Evolutionary conservation across 192 early-diverging fungal genomes (phyloP).

Genomic region (Coemansia aciculifera): DNA sequence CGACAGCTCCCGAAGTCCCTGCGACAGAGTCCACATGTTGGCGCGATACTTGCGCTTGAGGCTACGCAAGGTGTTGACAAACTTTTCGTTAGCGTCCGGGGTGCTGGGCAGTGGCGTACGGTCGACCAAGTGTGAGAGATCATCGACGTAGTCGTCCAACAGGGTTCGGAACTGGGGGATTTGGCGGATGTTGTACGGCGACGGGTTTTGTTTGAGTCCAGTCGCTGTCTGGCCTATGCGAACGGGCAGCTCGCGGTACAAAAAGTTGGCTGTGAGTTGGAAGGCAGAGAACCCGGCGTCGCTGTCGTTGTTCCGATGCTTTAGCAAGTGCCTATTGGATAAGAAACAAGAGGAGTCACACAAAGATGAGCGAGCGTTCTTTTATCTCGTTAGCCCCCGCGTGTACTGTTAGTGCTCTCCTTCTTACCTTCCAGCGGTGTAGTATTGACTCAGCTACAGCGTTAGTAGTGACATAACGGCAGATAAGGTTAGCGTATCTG

Average conservation of each 20-base stretch:
- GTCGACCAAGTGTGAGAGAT: conserved; percentile 50
- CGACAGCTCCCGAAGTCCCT: conserved; percentile 49
- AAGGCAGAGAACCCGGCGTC: conserved; percentile 44
- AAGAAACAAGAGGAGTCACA: neutral
- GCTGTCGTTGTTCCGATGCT: conserved; percentile 44
- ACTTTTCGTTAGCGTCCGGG: conserved; percentile 41
- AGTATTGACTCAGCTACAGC: conserved; percentile 51
- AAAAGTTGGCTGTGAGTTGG: conserved; percentile 55
- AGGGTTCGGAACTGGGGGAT: conserved; percentile 54
- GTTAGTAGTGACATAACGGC: neutral
- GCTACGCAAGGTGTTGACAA: conserved; percentile 39
- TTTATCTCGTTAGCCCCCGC: neutral
- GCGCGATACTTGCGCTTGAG: conserved; percentile 37
- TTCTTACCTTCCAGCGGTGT: conserved; percentile 48
- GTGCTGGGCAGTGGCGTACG: conserved; percentile 29
- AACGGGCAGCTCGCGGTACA: conserved; percentile 61
- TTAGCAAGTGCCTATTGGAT: conserved; percentile 37
- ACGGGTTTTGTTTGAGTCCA: conserved; percentile 49
- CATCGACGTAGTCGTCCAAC: conserved; percentile 55
- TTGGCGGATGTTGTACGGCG: conserved; percentile 48
- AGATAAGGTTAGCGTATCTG: neutral
- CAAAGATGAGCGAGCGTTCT: neutral
- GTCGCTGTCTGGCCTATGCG: conserved; percentile 59
- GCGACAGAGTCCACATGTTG: conserved; percentile 43
- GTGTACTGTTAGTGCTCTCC: neutral